Percentiles rank a stretch among this genome's conserved stretches.
Evolutionary conservation across 306 rosid species (phyloP).

Genomic region (Citrullus colocynthis): DNA sequence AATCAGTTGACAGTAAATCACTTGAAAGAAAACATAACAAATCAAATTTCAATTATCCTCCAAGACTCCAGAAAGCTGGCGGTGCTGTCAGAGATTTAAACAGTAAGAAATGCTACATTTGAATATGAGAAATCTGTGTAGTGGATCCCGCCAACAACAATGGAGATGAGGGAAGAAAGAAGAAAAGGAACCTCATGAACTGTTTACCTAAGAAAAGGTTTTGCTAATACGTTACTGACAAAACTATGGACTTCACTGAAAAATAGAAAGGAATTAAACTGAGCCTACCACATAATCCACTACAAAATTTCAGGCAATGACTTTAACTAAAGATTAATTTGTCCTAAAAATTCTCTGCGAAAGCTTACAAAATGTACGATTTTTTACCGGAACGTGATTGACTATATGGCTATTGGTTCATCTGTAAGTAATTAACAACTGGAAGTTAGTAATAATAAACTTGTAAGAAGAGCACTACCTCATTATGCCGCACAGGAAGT

Average conservation of each 20-base stretch:
- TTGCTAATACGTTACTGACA: background rate
- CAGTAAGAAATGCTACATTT: background rate
- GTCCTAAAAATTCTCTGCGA: background rate
- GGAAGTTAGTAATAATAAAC: background rate
- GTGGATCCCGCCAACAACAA: background rate
- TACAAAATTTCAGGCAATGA: background rate
- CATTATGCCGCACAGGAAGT: slow-evolving; percentile 93
- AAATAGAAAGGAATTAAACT: background rate
- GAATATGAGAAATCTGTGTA: background rate
- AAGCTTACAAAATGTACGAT: background rate
- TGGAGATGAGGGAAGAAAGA: background rate
- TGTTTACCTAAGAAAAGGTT: background rate
- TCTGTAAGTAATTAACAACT: background rate
- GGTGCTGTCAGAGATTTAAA: background rate
- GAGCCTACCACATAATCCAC: background rate
- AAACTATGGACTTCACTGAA: background rate
- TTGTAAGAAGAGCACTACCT: slow-evolving; percentile 35
- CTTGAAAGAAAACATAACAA: background rate
- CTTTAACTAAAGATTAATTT: background rate
- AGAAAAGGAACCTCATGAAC: background rate
- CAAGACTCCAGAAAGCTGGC: background rate
- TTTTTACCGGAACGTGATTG: background rate
- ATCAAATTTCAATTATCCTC: background rate
- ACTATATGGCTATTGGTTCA: background rate
- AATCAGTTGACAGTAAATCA: background rate